Conservation (phyloP, 768 basidiomycete genomes). For the Xerocomus spinulosus region DNA sequence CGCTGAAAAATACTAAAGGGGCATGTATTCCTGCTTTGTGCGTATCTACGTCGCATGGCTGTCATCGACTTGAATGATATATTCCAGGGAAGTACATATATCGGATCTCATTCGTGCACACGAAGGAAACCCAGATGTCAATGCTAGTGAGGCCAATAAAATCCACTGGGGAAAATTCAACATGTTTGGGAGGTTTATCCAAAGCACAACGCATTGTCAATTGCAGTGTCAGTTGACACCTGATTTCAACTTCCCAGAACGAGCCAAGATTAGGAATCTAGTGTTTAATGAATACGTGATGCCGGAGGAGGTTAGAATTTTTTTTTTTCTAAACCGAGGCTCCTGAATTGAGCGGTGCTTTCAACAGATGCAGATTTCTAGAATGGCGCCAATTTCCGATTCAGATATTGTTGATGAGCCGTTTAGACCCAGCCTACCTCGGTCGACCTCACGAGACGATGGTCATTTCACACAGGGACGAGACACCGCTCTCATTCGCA, state of each 20-base stretch:
- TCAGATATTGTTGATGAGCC: conserved; percentile 41
- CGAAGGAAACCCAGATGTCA: conserved; percentile 75
- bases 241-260: conserved; percentile 61
- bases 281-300: conserved; percentile 57
- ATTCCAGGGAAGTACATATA: conserved; percentile 80
- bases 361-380: conserved; percentile 58
- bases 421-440: conserved; percentile 29
- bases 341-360: conserved; percentile 2
- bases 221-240: conserved; percentile 56
- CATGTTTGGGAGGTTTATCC: conserved; percentile 84
- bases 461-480: conserved; percentile 29
- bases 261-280: conserved; percentile 49
- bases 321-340: background rate
- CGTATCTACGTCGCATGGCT: conserved; percentile 22
- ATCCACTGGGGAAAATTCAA: conserved; percentile 98
- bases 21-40: conserved; percentile 85
- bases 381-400: conserved; percentile 52
- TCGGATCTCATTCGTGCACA: conserved; percentile 86
- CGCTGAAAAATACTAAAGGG: conserved; percentile 78
- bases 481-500: conserved; percentile 47
- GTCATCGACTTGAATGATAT: conserved; percentile 7
- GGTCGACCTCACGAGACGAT: conserved; percentile 31
- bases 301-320: conserved; percentile 56
- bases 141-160: conserved; percentile 56
- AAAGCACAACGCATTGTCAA: conserved; percentile 74